Evolutionary conservation across 495 filamentous ascomycete genomes (phyloP), one percentile per base, ranked within the genome.

Genomic region (Trichoderma parareesei): DNA sequence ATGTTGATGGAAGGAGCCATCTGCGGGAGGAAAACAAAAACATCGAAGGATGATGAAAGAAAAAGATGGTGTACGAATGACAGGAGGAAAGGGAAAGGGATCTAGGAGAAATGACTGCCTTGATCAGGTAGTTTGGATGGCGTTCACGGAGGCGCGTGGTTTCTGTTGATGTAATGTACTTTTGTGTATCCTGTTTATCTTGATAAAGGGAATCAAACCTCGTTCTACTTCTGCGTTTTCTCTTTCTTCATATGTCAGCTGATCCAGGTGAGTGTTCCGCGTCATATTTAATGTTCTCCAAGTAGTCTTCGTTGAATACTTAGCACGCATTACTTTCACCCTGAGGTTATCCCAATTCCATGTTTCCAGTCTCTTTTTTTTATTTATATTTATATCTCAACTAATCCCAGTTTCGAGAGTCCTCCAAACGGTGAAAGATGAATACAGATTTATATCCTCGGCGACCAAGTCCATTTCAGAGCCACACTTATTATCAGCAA

Each of bases 51-150:
- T 3, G 42, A 37, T 48, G 20, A 37, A 43, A 38, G 42, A 48
- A 63, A 63, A 37, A 64, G 13, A 64, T 55, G 57, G 44, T 14
- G 38, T 20, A 38, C n/a, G 20, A 49, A 55, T 3, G 43, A 55
- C 18, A 46, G 42, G 48, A 46, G 6, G 20, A 49, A 55, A 8
- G 43, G 35, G 57, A 53, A 38, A 61, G n/a, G 18, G 11, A 20
- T 1, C 16, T 37, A 20, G 18, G 35, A 27, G 27, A 27, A 27
- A 27, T 27, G 27, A 27, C 27, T 27, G 2, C 27, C 27, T 27
- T 27, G 27, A 27, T 27, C 27, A 27, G 27, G 27, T 27, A 27
- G 27, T 27, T 27, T 27, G 27, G 27, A 57, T 57, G 53, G 53
- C 53, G 53, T 57, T 57, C 18, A 35, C 37, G 53, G 53, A 57